Evolutionary conservation across 345 rosid species (phyloP).

Genomic region (Rubroshorea leprosula): DNA sequence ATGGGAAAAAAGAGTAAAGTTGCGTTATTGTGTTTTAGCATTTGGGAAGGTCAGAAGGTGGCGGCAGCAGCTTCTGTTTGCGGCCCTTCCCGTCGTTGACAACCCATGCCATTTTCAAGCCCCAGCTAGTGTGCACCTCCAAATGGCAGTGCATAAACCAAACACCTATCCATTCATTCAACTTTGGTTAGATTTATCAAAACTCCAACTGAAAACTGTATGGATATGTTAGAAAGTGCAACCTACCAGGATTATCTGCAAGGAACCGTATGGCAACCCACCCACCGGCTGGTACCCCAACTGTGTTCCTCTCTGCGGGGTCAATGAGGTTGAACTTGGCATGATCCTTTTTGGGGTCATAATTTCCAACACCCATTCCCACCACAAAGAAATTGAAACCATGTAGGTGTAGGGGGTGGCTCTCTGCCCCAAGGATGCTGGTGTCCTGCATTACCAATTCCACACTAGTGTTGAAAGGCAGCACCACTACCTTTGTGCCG

Average conservation of each 20-base stretch:
- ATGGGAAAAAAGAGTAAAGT: too few relatives aligned
- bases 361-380: constrained; percentile 46
- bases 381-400: constrained; percentile 48
- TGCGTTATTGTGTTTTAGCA: constrained; percentile 20
- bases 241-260: constrained; percentile 42
- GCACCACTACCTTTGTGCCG: constrained; percentile 40
- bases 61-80: constrained; percentile 42
- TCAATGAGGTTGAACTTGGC: constrained; percentile 42
- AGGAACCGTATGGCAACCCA: constrained; percentile 55
- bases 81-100: constrained; percentile 37
- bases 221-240: not conserved
- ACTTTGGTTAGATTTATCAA: not conserved
- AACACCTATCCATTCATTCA: constrained; percentile 17
- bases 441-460: constrained; percentile 56
- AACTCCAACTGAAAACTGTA: not conserved
- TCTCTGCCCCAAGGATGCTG: constrained; percentile 39
- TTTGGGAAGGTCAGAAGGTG: constrained; percentile 50
- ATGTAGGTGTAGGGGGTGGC: constrained; percentile 55
- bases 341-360: constrained; percentile 38
- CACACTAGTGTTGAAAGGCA: constrained; percentile 36
- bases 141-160: constrained; percentile 60
- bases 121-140: constrained; percentile 58
- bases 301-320: constrained; percentile 47
- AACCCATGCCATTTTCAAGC: constrained; percentile 56
- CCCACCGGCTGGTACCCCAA: constrained; percentile 50